Evolutionary conservation across 73 alveolate species (phyloP), one percentile per base, ranked within the genome.

Genomic region (Paraurostyla sp.): DNA sequence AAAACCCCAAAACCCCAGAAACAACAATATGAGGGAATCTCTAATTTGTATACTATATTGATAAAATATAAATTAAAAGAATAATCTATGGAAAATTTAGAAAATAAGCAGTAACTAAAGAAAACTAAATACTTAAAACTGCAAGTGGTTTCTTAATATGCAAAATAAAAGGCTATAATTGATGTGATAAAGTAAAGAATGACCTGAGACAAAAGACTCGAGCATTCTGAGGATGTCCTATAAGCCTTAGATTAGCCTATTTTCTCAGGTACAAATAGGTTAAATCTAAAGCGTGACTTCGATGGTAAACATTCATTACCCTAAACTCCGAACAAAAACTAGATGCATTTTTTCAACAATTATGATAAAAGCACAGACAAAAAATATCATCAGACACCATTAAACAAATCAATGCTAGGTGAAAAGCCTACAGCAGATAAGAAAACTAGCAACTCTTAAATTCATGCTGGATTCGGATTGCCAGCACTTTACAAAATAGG

Each of bases 401-500:
- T 56, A 27, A 60, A 22, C 4, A 13, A 60, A 50, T 20, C 45
- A n/a, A 15, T 56, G 33, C 38, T 56, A 56, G 23, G 27, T 20
- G 15, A 4, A 54, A 54, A 54, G 6, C 6, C 23, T 54, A 9
- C 30, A 27, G 23, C 13, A 9, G 23, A 18, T 54, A 13, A 54
- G 6, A 3, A 9, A 32, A 9, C 15, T 16, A 60, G 32, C n/a
- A 9, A 60, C 23, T 7, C 22, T 16, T 27, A 60, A 7, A 13
- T 23, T 4, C 15, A 60, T 6, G 7, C 78, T 7, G 30, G 9
- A 60, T 65, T 38, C 41, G 82, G 82, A 7, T 2, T 33, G 13
- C 82, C 82, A 15, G 82, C 82, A 0, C 3, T 65, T 0, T 65
- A 65, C 25, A 65, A 65, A 30, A 35, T 65, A 33, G 82, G 82